phyloP scores from a whole-genome alignment of 2,329 filamentous ascomycete species.

The Trichoderma aggressivum region DNA sequence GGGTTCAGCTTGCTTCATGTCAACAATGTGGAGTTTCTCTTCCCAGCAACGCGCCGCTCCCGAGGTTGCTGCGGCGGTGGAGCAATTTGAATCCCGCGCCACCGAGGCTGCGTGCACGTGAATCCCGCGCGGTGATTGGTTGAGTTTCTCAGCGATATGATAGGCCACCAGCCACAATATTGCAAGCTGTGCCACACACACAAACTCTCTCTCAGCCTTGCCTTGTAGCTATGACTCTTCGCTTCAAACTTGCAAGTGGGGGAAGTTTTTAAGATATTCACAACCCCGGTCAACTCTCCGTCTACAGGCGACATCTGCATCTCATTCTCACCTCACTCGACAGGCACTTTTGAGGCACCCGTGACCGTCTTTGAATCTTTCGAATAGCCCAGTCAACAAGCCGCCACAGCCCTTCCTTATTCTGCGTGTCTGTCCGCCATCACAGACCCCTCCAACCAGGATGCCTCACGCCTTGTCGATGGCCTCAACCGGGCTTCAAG shows the following conservation, averaged over 20 bases:
- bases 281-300: neutral
- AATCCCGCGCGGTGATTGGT: neutral
- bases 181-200: neutral
- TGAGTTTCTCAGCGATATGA: neutral
- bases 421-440: neutral
- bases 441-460: neutral
- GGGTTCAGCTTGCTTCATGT: constrained; percentile 20
- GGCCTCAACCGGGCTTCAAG: constrained; percentile 75
- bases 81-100: constrained; percentile 19
- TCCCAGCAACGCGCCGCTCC: constrained; percentile 27
- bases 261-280: constrained; percentile 9
- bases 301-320: neutral
- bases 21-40: constrained; percentile 24
- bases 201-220: constrained; percentile 5
- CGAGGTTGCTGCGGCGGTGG: constrained; percentile 35
- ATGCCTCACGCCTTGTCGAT: constrained; percentile 77
- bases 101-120: constrained; percentile 19
- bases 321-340: neutral
- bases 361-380: neutral
- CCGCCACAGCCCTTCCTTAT: neutral
- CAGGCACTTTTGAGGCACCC: neutral
- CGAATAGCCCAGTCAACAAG: neutral
- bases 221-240: constrained; percentile 14
- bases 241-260: neutral
- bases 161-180: neutral